Evolutionary conservation across 2,329 filamentous ascomycete genomes (phyloP), one percentile per base, ranked within the genome.

Genomic region (Triangularia setosa): DNA sequence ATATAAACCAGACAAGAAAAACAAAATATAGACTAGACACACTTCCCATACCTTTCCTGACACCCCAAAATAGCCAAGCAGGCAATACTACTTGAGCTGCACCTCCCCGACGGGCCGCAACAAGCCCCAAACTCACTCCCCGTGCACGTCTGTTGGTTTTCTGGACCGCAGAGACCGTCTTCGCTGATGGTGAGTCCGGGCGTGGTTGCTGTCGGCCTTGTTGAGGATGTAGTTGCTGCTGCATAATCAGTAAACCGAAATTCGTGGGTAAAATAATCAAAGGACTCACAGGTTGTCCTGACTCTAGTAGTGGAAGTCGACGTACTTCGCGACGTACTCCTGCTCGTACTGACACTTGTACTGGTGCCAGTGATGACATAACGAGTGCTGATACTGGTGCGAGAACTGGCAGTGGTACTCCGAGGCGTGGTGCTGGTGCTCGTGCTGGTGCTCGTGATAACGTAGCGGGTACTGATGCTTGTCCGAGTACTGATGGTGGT

Each of bases 91-190:
- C 59, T 70, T 11, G 63, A 66, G 25, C 62, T 69, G 67, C 70
- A 72, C 33, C 60, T 63, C 16, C 54, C 56, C 21, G 58, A 48
- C 6, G 64, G 58, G 3, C 65, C 65, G 63, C 71, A 72, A 61
- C 71, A 72, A 3, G 61, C 60, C 1, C 71, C 71, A 24, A 69
- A 69, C 18, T 25, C 18, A 40, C 67, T 68, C 12, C 70, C 71
- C 3, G 48, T 30, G 62, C 71, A 72, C 1, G 71, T 72, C 62
- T 69, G 66, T 11, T 63, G 27, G 12, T 61, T 62, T 2, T 65
- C 65, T 4, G 65, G 33, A 2, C 71, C 71, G 54, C 71, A 72
- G 12, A 48, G 55, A 14, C 70, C 71, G 58, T 71, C 64, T 21
- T 28, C 57, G 55, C 68, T 72, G 40, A 67, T 21, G 4, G 64